Evolutionary conservation across 73 alveolate genomes (phyloP).

Genomic region (Effrenium voratum): DNA sequence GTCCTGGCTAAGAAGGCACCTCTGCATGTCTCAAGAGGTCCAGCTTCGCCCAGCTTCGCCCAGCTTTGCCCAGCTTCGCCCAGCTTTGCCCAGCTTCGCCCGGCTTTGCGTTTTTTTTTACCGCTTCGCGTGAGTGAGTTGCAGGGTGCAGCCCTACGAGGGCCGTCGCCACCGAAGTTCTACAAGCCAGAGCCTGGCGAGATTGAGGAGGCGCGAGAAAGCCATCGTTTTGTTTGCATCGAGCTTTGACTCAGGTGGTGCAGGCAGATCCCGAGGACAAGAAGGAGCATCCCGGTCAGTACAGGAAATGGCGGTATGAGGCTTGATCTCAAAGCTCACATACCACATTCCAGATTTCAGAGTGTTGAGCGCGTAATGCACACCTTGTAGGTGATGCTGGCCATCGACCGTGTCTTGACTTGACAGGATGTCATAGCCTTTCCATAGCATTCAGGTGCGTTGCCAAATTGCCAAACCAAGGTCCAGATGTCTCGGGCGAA

Average conservation of each 20-base stretch:
- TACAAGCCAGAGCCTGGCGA: slow-evolving; percentile 89
- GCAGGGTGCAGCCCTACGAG: slow-evolving; percentile 43
- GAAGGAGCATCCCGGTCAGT: slow-evolving; percentile 36
- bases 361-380: background rate
- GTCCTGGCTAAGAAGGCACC: slow-evolving; percentile 46
- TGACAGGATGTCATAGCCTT: background rate
- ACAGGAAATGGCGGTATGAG: slow-evolving; percentile 83
- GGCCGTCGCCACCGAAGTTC: slow-evolving; percentile 58
- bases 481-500: slow-evolving; percentile 66
- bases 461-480: background rate
- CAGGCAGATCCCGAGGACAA: slow-evolving; percentile 94
- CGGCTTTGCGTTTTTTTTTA: too few species aligned
- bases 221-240: background rate
- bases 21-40: background rate
- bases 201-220: slow-evolving; percentile 57
- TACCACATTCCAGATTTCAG: background rate
- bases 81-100: too few species aligned
- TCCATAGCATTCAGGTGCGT: background rate
- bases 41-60: too few species aligned
- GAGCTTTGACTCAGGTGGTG: slow-evolving; percentile 26
- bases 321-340: background rate
- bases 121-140: too few species aligned
- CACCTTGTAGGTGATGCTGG: slow-evolving; percentile 52
- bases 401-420: slow-evolving; percentile 60
- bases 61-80: too few species aligned